Evolutionary conservation across 306 rosid species (phyloP), one percentile per base, ranked within the genome.

Genomic region (Casuarina equisetifolia): DNA sequence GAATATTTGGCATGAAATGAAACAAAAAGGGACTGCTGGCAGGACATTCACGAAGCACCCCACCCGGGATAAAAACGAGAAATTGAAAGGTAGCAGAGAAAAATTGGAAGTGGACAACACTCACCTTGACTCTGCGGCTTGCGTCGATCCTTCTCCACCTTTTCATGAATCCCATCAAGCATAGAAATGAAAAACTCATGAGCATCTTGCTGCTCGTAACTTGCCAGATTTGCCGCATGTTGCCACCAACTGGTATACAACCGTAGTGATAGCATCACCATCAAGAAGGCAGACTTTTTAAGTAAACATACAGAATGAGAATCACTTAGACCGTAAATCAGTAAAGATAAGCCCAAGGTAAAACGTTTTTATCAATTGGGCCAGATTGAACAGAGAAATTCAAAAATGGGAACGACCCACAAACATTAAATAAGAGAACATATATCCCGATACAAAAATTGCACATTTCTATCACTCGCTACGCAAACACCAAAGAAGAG

Each of bases 181-280:
- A 91, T 91, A 72, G 99, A 95, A 84, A 95, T 95, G 91, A 95
- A 95, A 82, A 95, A 95, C 10, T 95, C 99, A 72, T 95, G 99
- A 2, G 99, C 99, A 82, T 95, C 99, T 78, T 95, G 99, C 83
- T 95, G 99, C 73, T 92, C 97, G 82, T 95, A 95, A 77, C 94
- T 91, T 43, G 99, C 97, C 76, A 92, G 90, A 85, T 91, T 95
- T 10, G 97, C 93, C 1, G 99, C 96, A 70, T 95, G 94, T 36
- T 92, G 99, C 99, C 99, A 95, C 99, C 99, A 95, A 82, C 98
- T 94, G 83, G 75, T 83, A 80, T 48, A 76, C 36, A 82, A 70
- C 58, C 73, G 55, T 61, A 71, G 50, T 2, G 48, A 68, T 43
- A 16, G 25, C n/a, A 73, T 78, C 76, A 48, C 13, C 68, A 76